phyloP scores from a whole-genome alignment of 495 filamentous ascomycete species.

The Stereocaulon alpinum region DNA sequence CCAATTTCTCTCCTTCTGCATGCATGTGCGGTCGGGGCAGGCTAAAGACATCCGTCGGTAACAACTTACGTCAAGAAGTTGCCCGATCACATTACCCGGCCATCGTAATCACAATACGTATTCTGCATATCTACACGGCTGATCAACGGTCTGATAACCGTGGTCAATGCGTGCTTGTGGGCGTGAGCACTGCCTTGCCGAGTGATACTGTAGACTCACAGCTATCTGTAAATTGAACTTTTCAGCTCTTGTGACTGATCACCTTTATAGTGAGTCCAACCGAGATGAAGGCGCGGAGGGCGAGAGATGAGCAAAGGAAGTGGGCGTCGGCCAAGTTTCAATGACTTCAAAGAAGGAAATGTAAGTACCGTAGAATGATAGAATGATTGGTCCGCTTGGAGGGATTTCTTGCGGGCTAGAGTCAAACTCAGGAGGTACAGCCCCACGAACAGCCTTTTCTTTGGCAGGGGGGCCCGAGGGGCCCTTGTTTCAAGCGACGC shows the following conservation, averaged over 20 bases:
- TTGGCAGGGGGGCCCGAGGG: neutral
- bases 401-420: neutral
- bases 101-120: conserved; percentile 4
- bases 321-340: neutral
- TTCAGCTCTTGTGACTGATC: conserved; percentile 3
- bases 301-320: neutral
- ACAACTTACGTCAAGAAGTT: neutral
- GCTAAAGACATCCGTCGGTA: neutral
- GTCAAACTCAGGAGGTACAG: neutral
- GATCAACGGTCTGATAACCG: neutral
- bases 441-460: conserved; percentile 1
- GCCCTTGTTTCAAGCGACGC: neutral
- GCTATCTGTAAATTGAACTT: neutral
- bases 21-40: neutral
- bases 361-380: too few relatives aligned
- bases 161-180: neutral
- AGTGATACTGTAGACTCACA: neutral
- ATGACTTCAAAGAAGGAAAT: conserved; percentile 1
- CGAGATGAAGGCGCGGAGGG: neutral
- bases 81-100: neutral
- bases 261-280: neutral
- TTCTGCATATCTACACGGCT: neutral
- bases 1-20: neutral
- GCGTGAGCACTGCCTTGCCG: neutral
- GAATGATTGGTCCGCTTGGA: neutral